Conservation (phyloP, 2,329 filamentous ascomycete species). For the Knoxdaviesia capensis region DNA sequence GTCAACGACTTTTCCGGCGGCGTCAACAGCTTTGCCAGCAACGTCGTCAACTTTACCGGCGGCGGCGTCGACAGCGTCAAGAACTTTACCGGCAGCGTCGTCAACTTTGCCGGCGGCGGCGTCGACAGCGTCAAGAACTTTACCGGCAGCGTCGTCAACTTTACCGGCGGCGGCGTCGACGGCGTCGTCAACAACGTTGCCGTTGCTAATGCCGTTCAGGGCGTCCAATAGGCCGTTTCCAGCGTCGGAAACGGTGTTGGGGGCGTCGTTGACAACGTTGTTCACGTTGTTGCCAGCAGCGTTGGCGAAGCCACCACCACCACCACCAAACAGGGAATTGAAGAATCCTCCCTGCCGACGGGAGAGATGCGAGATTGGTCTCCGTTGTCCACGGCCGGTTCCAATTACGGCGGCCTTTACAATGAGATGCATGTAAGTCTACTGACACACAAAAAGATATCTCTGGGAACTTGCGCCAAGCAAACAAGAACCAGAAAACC, state of each 20-base stretch:
- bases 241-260: too few species aligned
- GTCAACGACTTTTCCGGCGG: too few species aligned
- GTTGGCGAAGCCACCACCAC: neutral
- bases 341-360: neutral
- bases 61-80: neutral
- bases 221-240: too few species aligned
- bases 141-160: too few species aligned
- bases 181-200: neutral
- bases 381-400: neutral
- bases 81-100: too few species aligned
- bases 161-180: neutral
- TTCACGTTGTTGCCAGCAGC: constrained; percentile 3
- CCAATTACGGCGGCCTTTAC: neutral
- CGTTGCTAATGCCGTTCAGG: neutral
- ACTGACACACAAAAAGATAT: neutral
- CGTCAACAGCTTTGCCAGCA: too few species aligned
- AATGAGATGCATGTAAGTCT: neutral
- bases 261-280: constrained; percentile 1
- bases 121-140: too few species aligned
- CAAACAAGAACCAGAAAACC: constrained; percentile 3
- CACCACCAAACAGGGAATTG: neutral
- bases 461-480: neutral
- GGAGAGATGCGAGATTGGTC: neutral
- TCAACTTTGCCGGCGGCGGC: too few species aligned
- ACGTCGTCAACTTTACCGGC: neutral